Evolutionary conservation across 768 basidiomycete genomes (phyloP).

Genomic region (Naematelia aurantialba): DNA sequence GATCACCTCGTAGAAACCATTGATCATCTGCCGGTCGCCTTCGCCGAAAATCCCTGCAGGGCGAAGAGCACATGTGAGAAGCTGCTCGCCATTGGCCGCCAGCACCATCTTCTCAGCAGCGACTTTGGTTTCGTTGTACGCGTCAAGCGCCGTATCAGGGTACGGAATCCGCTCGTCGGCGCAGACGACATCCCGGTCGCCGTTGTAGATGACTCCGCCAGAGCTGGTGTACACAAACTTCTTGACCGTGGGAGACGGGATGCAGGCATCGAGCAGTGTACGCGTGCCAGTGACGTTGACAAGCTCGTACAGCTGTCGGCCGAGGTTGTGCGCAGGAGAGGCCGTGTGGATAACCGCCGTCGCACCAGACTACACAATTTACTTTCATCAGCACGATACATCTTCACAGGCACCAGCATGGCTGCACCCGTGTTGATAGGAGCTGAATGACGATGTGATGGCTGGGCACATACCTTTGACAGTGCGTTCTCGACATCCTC

Average conservation of each 20-base stretch:
- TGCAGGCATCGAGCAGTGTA: constrained; percentile 75
- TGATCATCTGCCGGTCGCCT: constrained; percentile 81
- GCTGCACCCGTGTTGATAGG: too few species aligned
- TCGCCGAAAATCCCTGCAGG: constrained; percentile 97
- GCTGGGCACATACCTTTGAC: constrained; percentile 59
- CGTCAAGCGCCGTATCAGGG: constrained; percentile 73
- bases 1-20: constrained; percentile 74
- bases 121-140: constrained; percentile 92
- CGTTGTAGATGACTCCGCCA: constrained; percentile 84
- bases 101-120: constrained; percentile 79
- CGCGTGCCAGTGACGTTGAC: constrained; percentile 78
- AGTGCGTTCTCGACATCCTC: constrained; percentile 69
- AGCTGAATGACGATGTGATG: neutral
- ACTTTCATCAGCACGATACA: constrained; percentile 7
- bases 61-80: constrained; percentile 82
- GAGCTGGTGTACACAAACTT: constrained; percentile 95
- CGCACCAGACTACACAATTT: constrained; percentile 61
- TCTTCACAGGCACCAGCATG: too few species aligned
- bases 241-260: constrained; percentile 61
- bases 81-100: constrained; percentile 74
- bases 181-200: constrained; percentile 66
- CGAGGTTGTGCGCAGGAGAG: constrained; percentile 71
- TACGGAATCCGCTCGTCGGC: constrained; percentile 80
- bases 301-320: constrained; percentile 70
- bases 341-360: constrained; percentile 96